Percentiles rank a stretch among this genome's conserved stretches.
These are phyloP conservation scores for Debaryomyces nepalensis DNA, from an alignment of 1,139 yeast species.

Conservation along the genomic window DNA sequence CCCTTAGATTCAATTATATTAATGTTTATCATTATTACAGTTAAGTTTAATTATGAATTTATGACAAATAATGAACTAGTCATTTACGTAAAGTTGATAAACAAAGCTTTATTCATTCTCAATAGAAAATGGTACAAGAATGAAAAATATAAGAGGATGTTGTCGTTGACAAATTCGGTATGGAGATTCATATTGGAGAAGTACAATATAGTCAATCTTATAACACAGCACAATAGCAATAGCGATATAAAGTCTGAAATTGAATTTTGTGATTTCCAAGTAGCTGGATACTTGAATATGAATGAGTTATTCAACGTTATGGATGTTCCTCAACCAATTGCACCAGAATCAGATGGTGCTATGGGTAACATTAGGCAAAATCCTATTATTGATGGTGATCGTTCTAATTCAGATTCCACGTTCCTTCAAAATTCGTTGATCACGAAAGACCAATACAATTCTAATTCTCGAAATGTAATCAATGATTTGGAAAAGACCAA, in stretches of 20 bases:
- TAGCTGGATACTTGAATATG: constrained; percentile 44
- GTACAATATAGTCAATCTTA: constrained; percentile 36
- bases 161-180: constrained; percentile 45
- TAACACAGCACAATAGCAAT: constrained; percentile 31
- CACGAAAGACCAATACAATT: constrained; percentile 7
- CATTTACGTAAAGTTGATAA: constrained; percentile 44
- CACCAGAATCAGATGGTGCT: not conserved
- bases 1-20: constrained; percentile 65
- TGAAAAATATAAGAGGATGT: constrained; percentile 52
- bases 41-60: constrained; percentile 54
- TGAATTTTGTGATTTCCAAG: constrained; percentile 48
- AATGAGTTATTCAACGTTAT: constrained; percentile 47
- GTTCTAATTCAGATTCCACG: not conserved
- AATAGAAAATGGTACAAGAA: constrained; percentile 53
- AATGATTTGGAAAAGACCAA: constrained; percentile 3
- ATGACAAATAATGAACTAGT: constrained; percentile 40
- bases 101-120: constrained; percentile 48
- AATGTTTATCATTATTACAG: constrained; percentile 54
- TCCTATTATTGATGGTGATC: not conserved
- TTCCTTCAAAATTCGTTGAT: constrained; percentile 9
- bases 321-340: constrained; percentile 49
- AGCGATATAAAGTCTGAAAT: constrained; percentile 24
- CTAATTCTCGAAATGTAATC: not conserved
- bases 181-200: constrained; percentile 51
- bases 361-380: not conserved